Conservation (phyloP, 768 basidiomycete genomes). For the Kwoniella newhampshirensis region DNA sequence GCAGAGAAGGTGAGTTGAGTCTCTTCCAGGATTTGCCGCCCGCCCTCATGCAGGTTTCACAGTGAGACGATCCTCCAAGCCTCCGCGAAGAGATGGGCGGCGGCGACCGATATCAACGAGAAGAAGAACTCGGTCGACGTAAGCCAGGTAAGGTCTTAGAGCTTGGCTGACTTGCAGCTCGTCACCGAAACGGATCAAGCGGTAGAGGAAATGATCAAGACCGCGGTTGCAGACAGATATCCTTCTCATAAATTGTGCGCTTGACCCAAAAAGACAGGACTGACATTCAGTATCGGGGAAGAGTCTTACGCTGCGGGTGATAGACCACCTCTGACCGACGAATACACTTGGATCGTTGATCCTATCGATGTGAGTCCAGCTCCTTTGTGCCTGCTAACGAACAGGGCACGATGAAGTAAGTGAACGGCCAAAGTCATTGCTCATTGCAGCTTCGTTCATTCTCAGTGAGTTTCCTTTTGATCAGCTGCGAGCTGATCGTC, state of each 20-base stretch:
- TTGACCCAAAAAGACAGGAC: background rate
- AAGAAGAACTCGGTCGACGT: slow-evolving; percentile 90
- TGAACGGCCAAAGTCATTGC: slow-evolving; percentile 2
- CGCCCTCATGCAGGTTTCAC: slow-evolving; percentile 26
- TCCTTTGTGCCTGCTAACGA: background rate
- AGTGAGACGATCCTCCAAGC: slow-evolving; percentile 58
- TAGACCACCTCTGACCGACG: slow-evolving; percentile 67
- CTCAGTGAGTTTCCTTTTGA: slow-evolving; percentile 58
- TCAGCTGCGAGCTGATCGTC: slow-evolving; percentile 59
- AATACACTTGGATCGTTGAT: slow-evolving; percentile 92
- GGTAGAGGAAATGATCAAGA: slow-evolving; percentile 81
- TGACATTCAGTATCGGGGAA: slow-evolving; percentile 73
- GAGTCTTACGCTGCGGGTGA: slow-evolving; percentile 80
- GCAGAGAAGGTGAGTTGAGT: slow-evolving; percentile 23
- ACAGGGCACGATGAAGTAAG: slow-evolving; percentile 42
- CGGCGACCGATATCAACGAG: slow-evolving; percentile 61
- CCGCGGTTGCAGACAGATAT: slow-evolving; percentile 65
- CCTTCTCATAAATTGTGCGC: slow-evolving; percentile 80
- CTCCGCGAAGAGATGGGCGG: slow-evolving; percentile 62
- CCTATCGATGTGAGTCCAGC: slow-evolving; percentile 64
- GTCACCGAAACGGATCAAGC: slow-evolving; percentile 92
- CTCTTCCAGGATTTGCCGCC: background rate
- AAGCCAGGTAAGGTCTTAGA: slow-evolving; percentile 1
- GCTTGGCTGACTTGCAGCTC: slow-evolving; percentile 53
- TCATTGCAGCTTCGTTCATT: slow-evolving; percentile 45